Percentiles rank a stretch among this genome's conserved stretches.
phyloP scores from a whole-genome alignment of 345 rosid genomes.

The Brassica rapa region DNA sequence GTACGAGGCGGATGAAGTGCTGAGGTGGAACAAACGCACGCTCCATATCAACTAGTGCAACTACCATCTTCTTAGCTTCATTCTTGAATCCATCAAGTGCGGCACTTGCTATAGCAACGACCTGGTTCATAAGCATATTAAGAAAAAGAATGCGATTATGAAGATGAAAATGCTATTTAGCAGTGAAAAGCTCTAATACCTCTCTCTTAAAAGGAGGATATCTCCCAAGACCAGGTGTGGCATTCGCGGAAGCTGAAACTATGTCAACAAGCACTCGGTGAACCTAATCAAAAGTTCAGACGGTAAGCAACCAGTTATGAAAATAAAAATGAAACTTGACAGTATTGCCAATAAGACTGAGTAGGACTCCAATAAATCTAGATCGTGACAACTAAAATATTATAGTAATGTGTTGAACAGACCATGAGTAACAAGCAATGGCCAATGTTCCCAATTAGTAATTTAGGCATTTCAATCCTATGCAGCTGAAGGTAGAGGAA shows the following conservation, averaged over 20 bases:
- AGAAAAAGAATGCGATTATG: background rate
- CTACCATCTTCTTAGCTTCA: conserved; percentile 95
- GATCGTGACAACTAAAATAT: conserved; percentile 7
- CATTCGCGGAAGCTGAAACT: conserved; percentile 84
- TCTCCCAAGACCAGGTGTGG: conserved; percentile 98
- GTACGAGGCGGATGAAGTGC: conserved; percentile 96
- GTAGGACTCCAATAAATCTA: background rate
- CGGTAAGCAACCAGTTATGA: conserved; percentile 2
- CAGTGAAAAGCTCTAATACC: conserved; percentile 44
- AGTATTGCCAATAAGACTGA: background rate
- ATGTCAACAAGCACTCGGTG: conserved; percentile 91
- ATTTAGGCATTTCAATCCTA: conserved; percentile 18
- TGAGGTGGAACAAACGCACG: conserved; percentile 99
- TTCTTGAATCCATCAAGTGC: conserved; percentile 92
- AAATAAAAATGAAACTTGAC: conserved; percentile 5
- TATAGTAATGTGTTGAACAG: conserved; percentile 8
- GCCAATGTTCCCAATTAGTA: conserved; percentile 8
- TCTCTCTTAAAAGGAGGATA: conserved; percentile 98
- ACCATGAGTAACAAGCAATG: conserved; percentile 22
- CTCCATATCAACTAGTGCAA: conserved; percentile 99
- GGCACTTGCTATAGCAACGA: conserved; percentile 84
- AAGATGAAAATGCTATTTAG: background rate
- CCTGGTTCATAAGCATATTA: conserved; percentile 47
- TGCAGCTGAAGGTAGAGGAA: conserved; percentile 21
- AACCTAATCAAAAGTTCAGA: conserved; percentile 55